Conservation (phyloP, 2,329 filamentous ascomycete species). For the Epichloe sylvatica region DNA sequence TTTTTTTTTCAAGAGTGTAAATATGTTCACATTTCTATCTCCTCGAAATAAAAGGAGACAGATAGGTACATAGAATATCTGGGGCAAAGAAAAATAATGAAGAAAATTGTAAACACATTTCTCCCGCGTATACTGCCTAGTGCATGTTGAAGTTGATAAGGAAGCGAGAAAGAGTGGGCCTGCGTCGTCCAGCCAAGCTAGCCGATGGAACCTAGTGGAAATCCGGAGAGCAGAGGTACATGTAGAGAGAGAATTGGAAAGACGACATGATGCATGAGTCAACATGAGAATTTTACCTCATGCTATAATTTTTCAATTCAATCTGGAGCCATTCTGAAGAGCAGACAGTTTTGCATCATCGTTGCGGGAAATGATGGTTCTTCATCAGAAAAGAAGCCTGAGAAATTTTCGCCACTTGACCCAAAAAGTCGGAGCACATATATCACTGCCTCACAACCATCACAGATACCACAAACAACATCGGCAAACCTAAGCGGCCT, state of each 20-base stretch:
- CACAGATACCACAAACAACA: too few species aligned
- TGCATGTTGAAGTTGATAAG: not conserved
- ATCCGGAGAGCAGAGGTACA: not conserved
- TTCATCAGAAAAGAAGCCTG: too few species aligned
- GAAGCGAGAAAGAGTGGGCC: not conserved
- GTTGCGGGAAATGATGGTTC: too few species aligned
- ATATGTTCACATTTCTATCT: conserved; percentile 6
- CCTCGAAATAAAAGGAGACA: conserved; percentile 10
- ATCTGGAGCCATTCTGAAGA: too few species aligned
- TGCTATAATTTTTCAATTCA: too few species aligned
- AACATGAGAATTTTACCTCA: too few species aligned
- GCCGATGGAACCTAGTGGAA: not conserved
- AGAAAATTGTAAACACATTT: not conserved
- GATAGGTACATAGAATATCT: conserved; percentile 8
- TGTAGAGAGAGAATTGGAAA: not conserved
- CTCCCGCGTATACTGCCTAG: not conserved
- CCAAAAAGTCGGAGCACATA: too few species aligned
- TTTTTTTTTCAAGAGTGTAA: conserved; percentile 10
- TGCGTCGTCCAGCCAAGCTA: not conserved
- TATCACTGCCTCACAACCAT: too few species aligned
- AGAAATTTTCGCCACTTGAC: too few species aligned
- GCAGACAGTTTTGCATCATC: too few species aligned
- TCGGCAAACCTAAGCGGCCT: too few species aligned
- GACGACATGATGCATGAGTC: not conserved
- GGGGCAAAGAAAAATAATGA: not conserved